Conservation (phyloP, 2,329 filamentous ascomycete species). For the Neofusicoccum ribis region DNA sequence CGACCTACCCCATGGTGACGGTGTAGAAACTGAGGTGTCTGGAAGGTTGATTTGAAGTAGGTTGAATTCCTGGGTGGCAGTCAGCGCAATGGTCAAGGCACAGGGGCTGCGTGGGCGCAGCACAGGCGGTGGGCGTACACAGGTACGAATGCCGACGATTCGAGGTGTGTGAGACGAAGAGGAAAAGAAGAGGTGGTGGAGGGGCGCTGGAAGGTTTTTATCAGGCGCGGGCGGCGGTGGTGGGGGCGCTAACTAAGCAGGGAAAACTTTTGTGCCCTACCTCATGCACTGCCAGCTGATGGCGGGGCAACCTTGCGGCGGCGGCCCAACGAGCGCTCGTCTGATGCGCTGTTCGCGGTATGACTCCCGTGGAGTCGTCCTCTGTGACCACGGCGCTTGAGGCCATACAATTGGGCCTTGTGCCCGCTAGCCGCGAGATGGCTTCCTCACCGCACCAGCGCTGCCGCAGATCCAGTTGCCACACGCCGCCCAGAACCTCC, state of each 20-base stretch:
- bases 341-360: slow-evolving; percentile 19
- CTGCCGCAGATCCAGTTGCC: slow-evolving; percentile 14
- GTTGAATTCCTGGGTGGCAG: slow-evolving; percentile 26
- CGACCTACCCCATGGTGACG: slow-evolving; percentile 63
- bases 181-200: slow-evolving; percentile 20
- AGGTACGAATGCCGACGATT: slow-evolving; percentile 28
- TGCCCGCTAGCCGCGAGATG: slow-evolving; percentile 10
- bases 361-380: slow-evolving; percentile 17
- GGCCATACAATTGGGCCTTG: slow-evolving; percentile 14
- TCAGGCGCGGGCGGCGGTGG: slow-evolving; percentile 19
- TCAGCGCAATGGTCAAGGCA: slow-evolving; percentile 7
- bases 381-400: background rate
- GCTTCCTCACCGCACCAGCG: slow-evolving; percentile 12
- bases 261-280: slow-evolving; percentile 19
- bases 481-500: slow-evolving; percentile 15
- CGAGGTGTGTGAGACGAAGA: slow-evolving; percentile 28
- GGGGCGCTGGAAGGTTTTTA: slow-evolving; percentile 20
- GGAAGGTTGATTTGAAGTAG: slow-evolving; percentile 35
- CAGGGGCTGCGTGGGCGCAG: background rate
- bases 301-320: slow-evolving; percentile 16
- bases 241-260: slow-evolving; percentile 22
- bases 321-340: slow-evolving; percentile 19
- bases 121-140: slow-evolving; percentile 18
- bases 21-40: slow-evolving; percentile 36
- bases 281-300: slow-evolving; percentile 14